Conservation (phyloP, 2,329 filamentous ascomycete genomes). For the Aspergillus proliferans region DNA sequence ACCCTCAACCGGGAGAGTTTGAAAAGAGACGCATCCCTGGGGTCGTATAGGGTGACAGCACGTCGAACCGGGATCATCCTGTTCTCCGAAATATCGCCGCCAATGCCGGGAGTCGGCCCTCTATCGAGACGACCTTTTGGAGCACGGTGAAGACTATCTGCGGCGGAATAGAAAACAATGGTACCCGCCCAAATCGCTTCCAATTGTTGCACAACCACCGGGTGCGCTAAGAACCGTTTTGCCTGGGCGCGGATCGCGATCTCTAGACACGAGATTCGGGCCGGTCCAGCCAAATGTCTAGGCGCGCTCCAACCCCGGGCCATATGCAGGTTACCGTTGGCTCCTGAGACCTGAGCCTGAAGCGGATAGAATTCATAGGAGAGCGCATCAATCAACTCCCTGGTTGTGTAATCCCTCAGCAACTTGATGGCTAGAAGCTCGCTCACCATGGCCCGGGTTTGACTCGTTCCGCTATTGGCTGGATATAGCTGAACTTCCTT, state of each 20-base stretch:
- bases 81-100: conserved; percentile 7
- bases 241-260: conserved; percentile 88
- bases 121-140: conserved; percentile 29
- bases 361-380: conserved; percentile 94
- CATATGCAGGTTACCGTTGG: conserved; percentile 30
- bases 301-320: conserved; percentile 26
- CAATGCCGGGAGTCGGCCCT: conserved; percentile 20
- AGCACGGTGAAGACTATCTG: conserved; percentile 72
- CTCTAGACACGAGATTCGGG: conserved; percentile 82
- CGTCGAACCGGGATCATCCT: conserved; percentile 44
- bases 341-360: conserved; percentile 62
- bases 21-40: conserved; percentile 80
- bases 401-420: conserved; percentile 79
- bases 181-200: conserved; percentile 96
- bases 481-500: conserved; percentile 80
- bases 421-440: conserved; percentile 86
- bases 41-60: conserved; percentile 83
- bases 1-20: conserved; percentile 87
- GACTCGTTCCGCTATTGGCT: conserved; percentile 75
- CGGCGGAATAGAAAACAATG: conserved; percentile 86
- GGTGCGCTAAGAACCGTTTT: conserved; percentile 87
- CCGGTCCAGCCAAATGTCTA: conserved; percentile 53
- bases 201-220: conserved; percentile 86
- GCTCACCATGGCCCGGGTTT: conserved; percentile 79
- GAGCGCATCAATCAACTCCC: conserved; percentile 86